Base-by-base conservation (phyloP, 805 yeast genomes). In the Metschnikowia sp. region DNA sequence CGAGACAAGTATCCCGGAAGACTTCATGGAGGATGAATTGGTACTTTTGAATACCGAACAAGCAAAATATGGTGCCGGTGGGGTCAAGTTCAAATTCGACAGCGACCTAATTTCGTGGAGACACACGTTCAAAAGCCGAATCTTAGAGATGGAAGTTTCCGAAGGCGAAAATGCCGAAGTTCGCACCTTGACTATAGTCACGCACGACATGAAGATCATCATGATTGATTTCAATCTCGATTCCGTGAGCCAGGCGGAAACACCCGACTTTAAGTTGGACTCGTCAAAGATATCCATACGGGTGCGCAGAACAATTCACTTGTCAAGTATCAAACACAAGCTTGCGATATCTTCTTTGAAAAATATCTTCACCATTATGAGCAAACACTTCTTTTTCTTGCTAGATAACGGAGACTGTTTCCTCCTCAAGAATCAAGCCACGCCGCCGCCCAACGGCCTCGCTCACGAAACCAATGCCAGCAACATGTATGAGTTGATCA, bases 81-180 rank as follows among this genome's bases (percentile, higher is more conserved):
- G 65, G 6, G 62, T 50, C 9, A 49, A 49, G 8, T 61, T 63
- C 35, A 58, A 58, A 19, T 70, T 73, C 44, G 73, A 70, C 45
- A 67, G 68, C 47, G 77, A 73, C 47, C 48, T 62, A 36, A 62
- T 71, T 22, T 52, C 69, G 8, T 72, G 76, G 76, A 64, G 71
- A 40, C 66, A 68, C 43, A 59, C 66, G 44, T 65, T 69, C 45
- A 59, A 60, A 33, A 55, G 58, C 22, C 49, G 50, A 15, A 56
- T 68, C 31, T 37, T 65, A 31, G 49, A 44, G 19, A 53, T 55
- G 29, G 61, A 63, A 12, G 45, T 60, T 4, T 47, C 45, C 10
- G 47, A 36, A 10, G 13, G 30, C 4, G 15, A 11, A 10, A 12
- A 10, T 3, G n/a, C 32, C 1, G 19, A 9, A 6, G 19, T 35